Evolutionary conservation across 345 rosid genomes (phyloP).

Genomic region (Lepidium aucheri): DNA sequence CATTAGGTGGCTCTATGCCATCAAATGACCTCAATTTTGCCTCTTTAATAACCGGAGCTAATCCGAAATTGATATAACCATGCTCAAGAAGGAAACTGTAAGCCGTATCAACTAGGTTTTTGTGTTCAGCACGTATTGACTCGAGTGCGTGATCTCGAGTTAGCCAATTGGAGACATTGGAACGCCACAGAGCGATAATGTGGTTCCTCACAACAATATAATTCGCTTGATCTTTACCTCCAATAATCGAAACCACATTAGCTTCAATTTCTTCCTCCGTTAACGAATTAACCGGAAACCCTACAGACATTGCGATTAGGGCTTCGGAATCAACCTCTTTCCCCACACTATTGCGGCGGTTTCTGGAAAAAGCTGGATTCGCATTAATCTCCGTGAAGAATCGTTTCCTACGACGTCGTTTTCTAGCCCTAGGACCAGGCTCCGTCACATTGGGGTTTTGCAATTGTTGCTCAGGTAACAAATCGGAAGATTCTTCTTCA

Average conservation of each 20-base stretch:
- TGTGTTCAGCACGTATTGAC: conserved; percentile 69
- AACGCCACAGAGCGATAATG: conserved; percentile 75
- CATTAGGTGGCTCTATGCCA: conserved; percentile 57
- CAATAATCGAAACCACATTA: conserved; percentile 57
- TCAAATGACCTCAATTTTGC: conserved; percentile 47
- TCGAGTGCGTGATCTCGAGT: conserved; percentile 69
- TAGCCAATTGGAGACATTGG: conserved; percentile 71
- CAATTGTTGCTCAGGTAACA: conserved; percentile 38
- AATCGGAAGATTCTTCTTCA: conserved; percentile 73
- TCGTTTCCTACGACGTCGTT: conserved; percentile 74
- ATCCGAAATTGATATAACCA: conserved; percentile 83
- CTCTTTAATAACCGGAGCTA: conserved; percentile 62
- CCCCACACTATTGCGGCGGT: conserved; percentile 50
- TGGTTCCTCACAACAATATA: conserved; percentile 83
- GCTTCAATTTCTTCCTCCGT: conserved; percentile 98
- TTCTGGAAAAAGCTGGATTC: conserved; percentile 50
- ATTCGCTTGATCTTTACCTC: conserved; percentile 70
- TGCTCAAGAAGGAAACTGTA: conserved; percentile 69
- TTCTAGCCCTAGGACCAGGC: conserved; percentile 48
- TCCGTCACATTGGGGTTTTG: conserved; percentile 41
- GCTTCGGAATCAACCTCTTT: conserved; percentile 82
- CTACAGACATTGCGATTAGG: conserved; percentile 71
- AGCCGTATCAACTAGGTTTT: conserved; percentile 54
- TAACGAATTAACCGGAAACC: conserved; percentile 84
- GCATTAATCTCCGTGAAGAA: conserved; percentile 83